Evolutionary conservation across 2,329 filamentous ascomycete genomes (phyloP).

Genomic region (Ambrosiella xylebori): DNA sequence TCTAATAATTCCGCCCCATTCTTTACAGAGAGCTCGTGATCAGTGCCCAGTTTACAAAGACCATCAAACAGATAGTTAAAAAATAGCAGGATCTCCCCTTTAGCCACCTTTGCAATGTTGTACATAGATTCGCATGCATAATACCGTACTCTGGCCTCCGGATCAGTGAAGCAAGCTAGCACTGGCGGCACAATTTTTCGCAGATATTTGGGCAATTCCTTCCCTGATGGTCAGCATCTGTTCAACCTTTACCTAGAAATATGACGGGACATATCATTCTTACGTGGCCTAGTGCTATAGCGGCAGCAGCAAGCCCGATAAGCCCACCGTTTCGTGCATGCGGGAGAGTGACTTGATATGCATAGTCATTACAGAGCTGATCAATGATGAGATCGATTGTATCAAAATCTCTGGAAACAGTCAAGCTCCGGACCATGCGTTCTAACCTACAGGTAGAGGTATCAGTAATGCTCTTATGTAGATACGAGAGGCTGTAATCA

Average conservation of each 20-base stretch:
- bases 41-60: conserved; percentile 86
- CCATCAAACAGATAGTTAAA: conserved; percentile 99
- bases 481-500: too few relatives aligned
- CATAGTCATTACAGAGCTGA: conserved; percentile 93
- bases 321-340: conserved; percentile 92
- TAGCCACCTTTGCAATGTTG: conserved; percentile 97
- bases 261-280: conserved; percentile 21
- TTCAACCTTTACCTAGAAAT: neutral
- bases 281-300: conserved; percentile 85
- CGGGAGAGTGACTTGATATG: conserved; percentile 90
- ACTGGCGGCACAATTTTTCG: conserved; percentile 92
- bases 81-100: conserved; percentile 90
- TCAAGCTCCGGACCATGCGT: conserved; percentile 71
- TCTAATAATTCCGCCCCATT: conserved; percentile 93
- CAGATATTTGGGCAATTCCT: conserved; percentile 78
- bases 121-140: conserved; percentile 99
- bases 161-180: conserved; percentile 90
- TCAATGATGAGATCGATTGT: conserved; percentile 77
- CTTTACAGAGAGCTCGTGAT: conserved; percentile 92
- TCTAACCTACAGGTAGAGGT: conserved; percentile 51
- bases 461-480: neutral
- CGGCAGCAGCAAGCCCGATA: conserved; percentile 86
- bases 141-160: conserved; percentile 92
- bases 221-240: neutral
- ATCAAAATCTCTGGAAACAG: conserved; percentile 58